These are phyloP conservation scores for Apophysomyces sp. DNA, from an alignment of 371 early-diverging fungal species.

Conservation along the genomic window DNA sequence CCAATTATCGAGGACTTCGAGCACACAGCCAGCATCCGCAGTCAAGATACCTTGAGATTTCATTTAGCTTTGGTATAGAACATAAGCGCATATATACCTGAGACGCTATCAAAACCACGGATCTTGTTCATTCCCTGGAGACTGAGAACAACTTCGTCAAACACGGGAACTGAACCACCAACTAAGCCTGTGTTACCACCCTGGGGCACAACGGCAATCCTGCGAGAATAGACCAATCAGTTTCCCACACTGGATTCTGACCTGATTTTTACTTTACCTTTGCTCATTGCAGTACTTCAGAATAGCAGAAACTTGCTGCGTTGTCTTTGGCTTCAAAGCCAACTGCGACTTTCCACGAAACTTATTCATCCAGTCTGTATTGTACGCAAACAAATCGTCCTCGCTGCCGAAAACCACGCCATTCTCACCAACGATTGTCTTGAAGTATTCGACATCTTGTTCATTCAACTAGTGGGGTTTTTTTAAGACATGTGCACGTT, in stretches of 20 bases:
- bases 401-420: constrained; percentile 47
- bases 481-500: neutral
- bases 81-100: constrained; percentile 46
- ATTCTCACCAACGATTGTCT: constrained; percentile 53
- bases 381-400: constrained; percentile 65
- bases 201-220: constrained; percentile 93
- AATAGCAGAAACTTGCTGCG: constrained; percentile 83
- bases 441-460: constrained; percentile 61
- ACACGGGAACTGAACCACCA: constrained; percentile 92
- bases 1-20: constrained; percentile 88
- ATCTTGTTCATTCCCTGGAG: constrained; percentile 79
- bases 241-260: neutral
- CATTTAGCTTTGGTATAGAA: neutral
- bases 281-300: constrained; percentile 87
- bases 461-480: constrained; percentile 12
- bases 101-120: constrained; percentile 80
- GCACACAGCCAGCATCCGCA: constrained; percentile 90
- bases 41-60: constrained; percentile 66
- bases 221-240: constrained; percentile 8
- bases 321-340: constrained; percentile 85
- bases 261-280: constrained; percentile 31
- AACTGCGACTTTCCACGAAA: constrained; percentile 83
- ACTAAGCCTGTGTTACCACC: constrained; percentile 96
- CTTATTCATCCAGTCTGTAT: constrained; percentile 93
- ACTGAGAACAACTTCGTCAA: constrained; percentile 91